Evolutionary conservation across 2,329 filamentous ascomycete species (phyloP).

Genomic region (Trichoderma sp.): DNA sequence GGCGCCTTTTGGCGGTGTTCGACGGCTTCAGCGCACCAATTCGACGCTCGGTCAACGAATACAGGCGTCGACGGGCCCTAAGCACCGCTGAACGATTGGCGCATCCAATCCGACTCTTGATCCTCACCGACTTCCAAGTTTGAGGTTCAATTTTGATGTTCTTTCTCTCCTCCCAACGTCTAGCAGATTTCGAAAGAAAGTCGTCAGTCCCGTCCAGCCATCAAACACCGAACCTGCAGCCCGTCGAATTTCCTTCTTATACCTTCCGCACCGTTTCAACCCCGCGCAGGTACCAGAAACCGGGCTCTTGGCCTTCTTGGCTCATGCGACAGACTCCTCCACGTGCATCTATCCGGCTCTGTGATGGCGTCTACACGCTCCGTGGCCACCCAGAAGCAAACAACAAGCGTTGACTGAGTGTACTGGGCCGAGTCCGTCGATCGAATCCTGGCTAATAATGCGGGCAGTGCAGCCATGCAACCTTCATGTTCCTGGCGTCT

Average conservation of each 20-base stretch:
- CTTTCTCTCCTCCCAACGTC: background rate
- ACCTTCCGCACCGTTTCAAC: background rate
- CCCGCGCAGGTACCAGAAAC: background rate
- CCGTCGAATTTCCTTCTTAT: background rate
- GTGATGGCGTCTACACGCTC: background rate
- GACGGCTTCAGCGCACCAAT: background rate
- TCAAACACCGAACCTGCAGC: background rate
- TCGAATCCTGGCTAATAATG: background rate
- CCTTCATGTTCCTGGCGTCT: background rate
- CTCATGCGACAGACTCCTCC: slow-evolving; percentile 2
- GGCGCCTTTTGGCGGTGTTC: too few relatives aligned
- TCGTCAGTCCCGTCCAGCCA: background rate
- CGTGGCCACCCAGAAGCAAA: background rate
- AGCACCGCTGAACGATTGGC: slow-evolving; percentile 1
- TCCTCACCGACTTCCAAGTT: background rate
- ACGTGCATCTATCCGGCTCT: slow-evolving; percentile 10
- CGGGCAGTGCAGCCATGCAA: background rate
- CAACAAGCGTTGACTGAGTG: background rate
- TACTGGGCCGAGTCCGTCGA: background rate
- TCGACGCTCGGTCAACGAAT: background rate
- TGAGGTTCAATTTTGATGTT: too few relatives aligned
- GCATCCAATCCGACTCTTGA: background rate
- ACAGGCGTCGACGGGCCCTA: background rate
- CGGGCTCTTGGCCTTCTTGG: slow-evolving; percentile 16
- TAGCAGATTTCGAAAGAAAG: background rate